Evolutionary conservation across 2,329 filamentous ascomycete species (phyloP).

Genomic region (Aspergillus uvarum): DNA sequence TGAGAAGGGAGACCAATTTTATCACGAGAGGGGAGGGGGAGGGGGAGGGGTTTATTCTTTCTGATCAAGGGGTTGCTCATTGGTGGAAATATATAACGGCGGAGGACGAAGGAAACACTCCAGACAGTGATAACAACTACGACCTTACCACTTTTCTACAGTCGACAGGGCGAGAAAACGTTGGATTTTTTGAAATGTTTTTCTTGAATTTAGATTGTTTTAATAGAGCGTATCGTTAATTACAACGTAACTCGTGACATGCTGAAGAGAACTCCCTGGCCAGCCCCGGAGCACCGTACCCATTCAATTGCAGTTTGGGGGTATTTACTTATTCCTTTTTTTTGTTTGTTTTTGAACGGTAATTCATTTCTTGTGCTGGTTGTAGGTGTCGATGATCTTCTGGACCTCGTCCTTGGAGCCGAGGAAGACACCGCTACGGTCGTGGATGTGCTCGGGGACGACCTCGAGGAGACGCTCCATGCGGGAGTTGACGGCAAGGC

Average conservation of each 20-base stretch:
- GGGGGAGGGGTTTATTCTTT: too few species aligned
- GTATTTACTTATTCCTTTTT: neutral
- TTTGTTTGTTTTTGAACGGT: neutral
- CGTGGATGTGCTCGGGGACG: slow-evolving; percentile 88
- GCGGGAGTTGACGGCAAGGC: slow-evolving; percentile 84
- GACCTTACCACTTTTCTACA: too few species aligned
- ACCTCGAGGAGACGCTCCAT: slow-evolving; percentile 91
- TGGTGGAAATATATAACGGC: neutral
- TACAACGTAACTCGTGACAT: slow-evolving; percentile 1
- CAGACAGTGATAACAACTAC: too few species aligned
- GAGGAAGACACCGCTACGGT: slow-evolving; percentile 92
- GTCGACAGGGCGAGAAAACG: too few species aligned
- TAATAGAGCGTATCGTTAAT: neutral
- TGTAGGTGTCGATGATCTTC: slow-evolving; percentile 85
- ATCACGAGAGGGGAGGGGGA: too few species aligned
- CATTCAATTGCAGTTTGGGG: too few species aligned
- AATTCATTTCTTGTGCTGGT: slow-evolving; percentile 45
- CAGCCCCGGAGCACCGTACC: neutral
- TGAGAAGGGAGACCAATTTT: too few species aligned
- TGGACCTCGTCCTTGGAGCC: slow-evolving; percentile 93
- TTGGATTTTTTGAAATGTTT: neutral
- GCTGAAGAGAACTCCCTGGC: neutral
- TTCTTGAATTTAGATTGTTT: neutral
- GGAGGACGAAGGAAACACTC: neutral
- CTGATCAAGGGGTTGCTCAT: neutral